A percentile compares a stretch with the other conserved stretches of the same genome.
Conservation (phyloP, 225 moss, liverwort and hornwort species). For the Polytrichum formosum region DNA sequence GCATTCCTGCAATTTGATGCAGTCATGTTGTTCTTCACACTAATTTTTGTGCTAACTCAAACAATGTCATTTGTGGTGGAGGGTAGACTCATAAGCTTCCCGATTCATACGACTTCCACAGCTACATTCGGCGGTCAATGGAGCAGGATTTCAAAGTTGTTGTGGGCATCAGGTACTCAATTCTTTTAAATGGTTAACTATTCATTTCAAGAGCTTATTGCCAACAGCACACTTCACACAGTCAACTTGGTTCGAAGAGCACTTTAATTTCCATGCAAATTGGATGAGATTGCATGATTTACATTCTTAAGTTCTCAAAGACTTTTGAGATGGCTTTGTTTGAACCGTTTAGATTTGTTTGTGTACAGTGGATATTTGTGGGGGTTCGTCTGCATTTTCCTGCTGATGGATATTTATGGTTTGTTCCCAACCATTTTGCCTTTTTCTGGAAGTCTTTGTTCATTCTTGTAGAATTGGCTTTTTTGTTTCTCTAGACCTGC, state of each 20-base stretch:
- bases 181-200: no score
- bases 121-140: constrained; percentile 85
- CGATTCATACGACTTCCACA: constrained; percentile 65
- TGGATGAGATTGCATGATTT: background rate
- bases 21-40: background rate
- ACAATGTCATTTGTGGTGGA: constrained; percentile 9
- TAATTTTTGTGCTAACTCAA: background rate
- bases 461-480: background rate
- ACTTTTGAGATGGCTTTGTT: background rate
- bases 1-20: background rate
- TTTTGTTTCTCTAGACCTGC: background rate
- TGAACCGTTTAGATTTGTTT: background rate
- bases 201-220: background rate
- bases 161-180: constrained; percentile 75
- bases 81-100: constrained; percentile 55
- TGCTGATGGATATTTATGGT: constrained; percentile 45
- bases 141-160: constrained; percentile 85
- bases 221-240: background rate
- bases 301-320: background rate
- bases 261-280: background rate
- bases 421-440: background rate
- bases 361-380: constrained; percentile 33
- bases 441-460: background rate
- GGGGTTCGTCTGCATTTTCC: constrained; percentile 47
- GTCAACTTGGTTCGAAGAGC: background rate